A percentile compares a stretch with the other conserved stretches of the same genome.
These are phyloP conservation scores for Pythium monospermum DNA, from an alignment of 352 stramenopile genomes.

Conservation along the genomic window DNA sequence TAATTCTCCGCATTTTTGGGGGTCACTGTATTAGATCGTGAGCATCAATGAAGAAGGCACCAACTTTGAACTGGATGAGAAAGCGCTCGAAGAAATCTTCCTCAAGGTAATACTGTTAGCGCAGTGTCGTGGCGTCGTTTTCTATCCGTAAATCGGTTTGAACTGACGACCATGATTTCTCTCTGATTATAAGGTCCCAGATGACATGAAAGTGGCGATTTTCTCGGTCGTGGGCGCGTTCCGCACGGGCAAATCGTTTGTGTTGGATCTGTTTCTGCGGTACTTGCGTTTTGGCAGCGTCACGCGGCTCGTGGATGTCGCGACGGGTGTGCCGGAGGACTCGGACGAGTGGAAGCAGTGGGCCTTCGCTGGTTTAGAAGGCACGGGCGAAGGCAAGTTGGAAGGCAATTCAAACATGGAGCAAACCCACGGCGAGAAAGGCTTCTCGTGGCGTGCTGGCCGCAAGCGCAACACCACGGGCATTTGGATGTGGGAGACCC, in stretches of 20 bases:
- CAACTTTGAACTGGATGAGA: constrained; percentile 79
- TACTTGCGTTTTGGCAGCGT: constrained; percentile 88
- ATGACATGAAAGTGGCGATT: constrained; percentile 96
- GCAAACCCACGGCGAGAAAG: constrained; percentile 68
- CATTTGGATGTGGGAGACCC: constrained; percentile 99
- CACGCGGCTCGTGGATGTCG: constrained; percentile 39
- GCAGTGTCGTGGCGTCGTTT: no score
- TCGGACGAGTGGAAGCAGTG: constrained; percentile 66
- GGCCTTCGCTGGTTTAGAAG: constrained; percentile 53
- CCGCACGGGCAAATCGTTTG: constrained; percentile 98
- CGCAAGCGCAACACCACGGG: constrained; percentile 97
- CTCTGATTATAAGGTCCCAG: no score
- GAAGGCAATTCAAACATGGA: constrained; percentile 84
- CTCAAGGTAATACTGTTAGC: constrained; percentile 13
- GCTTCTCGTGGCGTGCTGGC: constrained; percentile 96
- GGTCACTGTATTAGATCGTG: constrained; percentile 58
- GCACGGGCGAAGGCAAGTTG: constrained; percentile 48
- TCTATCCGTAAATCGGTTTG: no score
- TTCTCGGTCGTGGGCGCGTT: constrained; percentile 98
- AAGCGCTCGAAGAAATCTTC: constrained; percentile 63
- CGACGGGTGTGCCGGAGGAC: constrained; percentile 19
- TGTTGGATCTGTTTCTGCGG: constrained; percentile 96
- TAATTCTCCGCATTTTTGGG: neutral
- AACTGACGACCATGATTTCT: no score
- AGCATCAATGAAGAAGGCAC: constrained; percentile 86